A percentile compares a stretch with the other conserved stretches of the same genome.
These are phyloP conservation scores for Trichoderma gracile DNA, from an alignment of 2,329 filamentous ascomycete species.

Conservation along the genomic window DNA sequence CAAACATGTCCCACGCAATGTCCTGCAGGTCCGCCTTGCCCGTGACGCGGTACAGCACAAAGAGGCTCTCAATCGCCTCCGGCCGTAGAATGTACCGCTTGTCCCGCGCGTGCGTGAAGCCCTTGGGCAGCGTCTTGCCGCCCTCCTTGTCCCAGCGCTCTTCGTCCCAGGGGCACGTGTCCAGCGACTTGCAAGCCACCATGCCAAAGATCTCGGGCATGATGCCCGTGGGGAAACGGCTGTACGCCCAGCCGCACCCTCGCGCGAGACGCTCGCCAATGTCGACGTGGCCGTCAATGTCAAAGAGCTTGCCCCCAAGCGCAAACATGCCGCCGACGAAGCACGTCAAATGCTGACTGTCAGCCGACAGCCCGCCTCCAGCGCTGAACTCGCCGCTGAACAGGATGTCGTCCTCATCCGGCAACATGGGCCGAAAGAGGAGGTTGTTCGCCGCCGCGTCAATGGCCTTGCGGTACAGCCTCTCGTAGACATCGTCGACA, in stretches of 20 bases:
- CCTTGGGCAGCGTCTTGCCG: constrained; percentile 45
- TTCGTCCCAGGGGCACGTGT: constrained; percentile 38
- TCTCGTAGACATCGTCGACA: constrained; percentile 58
- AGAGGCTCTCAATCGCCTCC: constrained; percentile 79
- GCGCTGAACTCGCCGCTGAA: constrained; percentile 38
- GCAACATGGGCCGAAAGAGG: constrained; percentile 70
- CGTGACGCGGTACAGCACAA: constrained; percentile 68
- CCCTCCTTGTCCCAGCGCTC: constrained; percentile 33
- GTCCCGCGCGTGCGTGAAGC: constrained; percentile 61
- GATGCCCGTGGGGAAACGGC: constrained; percentile 54
- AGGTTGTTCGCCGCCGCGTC: constrained; percentile 62
- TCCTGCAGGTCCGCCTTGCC: constrained; percentile 51
- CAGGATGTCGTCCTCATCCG: constrained; percentile 62
- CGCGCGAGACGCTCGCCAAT: constrained; percentile 52
- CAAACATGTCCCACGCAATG: constrained; percentile 56
- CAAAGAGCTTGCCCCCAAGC: constrained; percentile 62
- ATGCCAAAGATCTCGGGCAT: constrained; percentile 59
- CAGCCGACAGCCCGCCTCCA: constrained; percentile 32
- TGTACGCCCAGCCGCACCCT: constrained; percentile 61
- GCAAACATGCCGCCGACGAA: constrained; percentile 71
- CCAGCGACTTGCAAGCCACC: constrained; percentile 45
- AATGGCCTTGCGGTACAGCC: constrained; percentile 65
- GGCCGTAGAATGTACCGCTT: constrained; percentile 52
- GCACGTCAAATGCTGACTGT: constrained; percentile 50
- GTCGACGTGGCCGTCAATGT: constrained; percentile 49